These are phyloP conservation scores for Jacaranda mimosifolia DNA, from an alignment of 257 asterid genomes.

Conservation along the genomic window DNA sequence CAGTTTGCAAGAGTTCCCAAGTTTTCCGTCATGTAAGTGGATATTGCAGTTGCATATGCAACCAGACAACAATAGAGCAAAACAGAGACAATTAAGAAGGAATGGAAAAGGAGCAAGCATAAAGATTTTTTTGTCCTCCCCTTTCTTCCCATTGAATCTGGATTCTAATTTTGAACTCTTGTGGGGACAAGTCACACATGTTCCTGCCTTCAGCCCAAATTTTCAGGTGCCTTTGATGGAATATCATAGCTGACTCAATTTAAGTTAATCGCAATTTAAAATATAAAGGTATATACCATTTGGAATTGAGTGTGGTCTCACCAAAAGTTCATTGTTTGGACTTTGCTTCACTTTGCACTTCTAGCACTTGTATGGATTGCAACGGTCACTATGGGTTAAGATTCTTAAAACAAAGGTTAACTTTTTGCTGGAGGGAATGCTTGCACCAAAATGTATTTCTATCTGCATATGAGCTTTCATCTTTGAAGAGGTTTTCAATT, in stretches of 20 bases:
- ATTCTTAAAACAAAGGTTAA: neutral
- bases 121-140: neutral
- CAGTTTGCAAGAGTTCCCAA: neutral
- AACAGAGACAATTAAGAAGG: neutral
- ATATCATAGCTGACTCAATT: neutral
- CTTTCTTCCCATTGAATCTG: neutral
- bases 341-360: conserved; percentile 2
- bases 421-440: conserved; percentile 2
- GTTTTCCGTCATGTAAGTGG: neutral
- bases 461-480: conserved; percentile 24
- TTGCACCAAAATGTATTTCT: neutral
- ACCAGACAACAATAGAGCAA: neutral
- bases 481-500: neutral
- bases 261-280: conserved; percentile 14
- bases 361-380: conserved; percentile 12
- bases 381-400: neutral
- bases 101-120: neutral
- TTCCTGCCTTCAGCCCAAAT: neutral
- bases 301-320: conserved; percentile 3
- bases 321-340: neutral
- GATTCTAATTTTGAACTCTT: neutral
- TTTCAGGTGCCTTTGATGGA: neutral
- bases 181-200: neutral
- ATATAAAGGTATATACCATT: neutral
- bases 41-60: neutral